Evolutionary conservation across 208 protist genomes (phyloP).

Genomic region (Acanthamoeba polyphaga): DNA sequence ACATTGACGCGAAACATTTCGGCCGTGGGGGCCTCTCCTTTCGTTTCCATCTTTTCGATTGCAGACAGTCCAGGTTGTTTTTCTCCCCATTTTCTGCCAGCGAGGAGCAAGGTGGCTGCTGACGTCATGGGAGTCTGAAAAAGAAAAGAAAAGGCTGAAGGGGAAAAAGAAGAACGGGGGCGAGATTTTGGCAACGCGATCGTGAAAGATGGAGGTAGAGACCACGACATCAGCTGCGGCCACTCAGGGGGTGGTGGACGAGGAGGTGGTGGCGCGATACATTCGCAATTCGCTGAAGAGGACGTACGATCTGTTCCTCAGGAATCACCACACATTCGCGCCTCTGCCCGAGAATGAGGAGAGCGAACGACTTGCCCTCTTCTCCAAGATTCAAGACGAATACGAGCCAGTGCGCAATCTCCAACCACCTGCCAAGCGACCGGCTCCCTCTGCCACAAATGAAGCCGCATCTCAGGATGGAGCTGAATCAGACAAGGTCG

Average conservation of each 20-base stretch:
- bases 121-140: not conserved
- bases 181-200: too few relatives aligned
- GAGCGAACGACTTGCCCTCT: conserved; percentile 42
- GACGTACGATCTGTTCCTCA: conserved; percentile 64
- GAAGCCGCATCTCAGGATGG: not conserved
- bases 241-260: not conserved
- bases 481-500: not conserved
- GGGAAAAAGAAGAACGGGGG: too few relatives aligned
- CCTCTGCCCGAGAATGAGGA: conserved; percentile 29
- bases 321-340: not conserved
- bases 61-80: too few relatives aligned
- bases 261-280: conserved; percentile 45
- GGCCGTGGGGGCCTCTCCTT: not conserved
- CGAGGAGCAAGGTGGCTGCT: too few relatives aligned
- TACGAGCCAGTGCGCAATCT: conserved; percentile 38
- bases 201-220: conserved; percentile 30
- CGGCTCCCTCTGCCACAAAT: not conserved
- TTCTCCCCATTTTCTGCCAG: not conserved
- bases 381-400: conserved; percentile 37
- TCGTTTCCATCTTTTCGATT: conserved; percentile 1
- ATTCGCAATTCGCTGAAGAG: conserved; percentile 4
- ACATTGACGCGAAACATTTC: conserved; percentile 30
- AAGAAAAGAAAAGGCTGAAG: not conserved
- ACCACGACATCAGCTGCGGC: not conserved
- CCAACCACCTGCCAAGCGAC: conserved; percentile 36